These are phyloP conservation scores for Acanthamoeba castellanii DNA, from an alignment of 208 protist species.

Conservation along the genomic window DNA sequence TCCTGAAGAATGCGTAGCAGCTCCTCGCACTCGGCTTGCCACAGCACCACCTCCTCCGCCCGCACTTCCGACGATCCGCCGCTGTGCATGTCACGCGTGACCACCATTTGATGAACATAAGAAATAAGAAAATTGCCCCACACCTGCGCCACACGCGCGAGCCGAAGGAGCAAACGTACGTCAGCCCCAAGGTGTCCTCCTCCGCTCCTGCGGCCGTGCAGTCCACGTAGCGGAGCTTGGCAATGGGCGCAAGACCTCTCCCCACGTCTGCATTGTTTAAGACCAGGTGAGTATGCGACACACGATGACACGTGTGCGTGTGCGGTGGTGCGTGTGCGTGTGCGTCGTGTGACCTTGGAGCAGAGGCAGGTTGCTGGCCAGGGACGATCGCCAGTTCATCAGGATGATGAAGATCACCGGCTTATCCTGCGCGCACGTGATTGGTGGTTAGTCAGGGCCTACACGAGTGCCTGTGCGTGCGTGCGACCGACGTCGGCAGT, in stretches of 20 bases:
- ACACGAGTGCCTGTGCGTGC: neutral
- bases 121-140: too few species aligned
- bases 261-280: too few species aligned
- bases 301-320: neutral
- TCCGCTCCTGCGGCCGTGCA: neutral
- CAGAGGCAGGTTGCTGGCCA: neutral
- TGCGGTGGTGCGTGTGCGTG: neutral
- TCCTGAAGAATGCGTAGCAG: neutral
- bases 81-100: too few species aligned
- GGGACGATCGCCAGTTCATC: conserved; percentile 10
- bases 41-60: neutral
- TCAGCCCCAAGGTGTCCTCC: too few species aligned
- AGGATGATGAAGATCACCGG: neutral
- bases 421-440: neutral
- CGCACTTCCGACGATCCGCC: neutral
- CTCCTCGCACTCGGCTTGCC: conserved; percentile 9
- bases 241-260: neutral
- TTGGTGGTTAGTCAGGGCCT: neutral
- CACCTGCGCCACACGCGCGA: too few species aligned
- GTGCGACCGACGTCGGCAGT: neutral
- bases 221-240: neutral
- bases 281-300: too few species aligned
- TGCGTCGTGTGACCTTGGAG: neutral
- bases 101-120: too few species aligned
- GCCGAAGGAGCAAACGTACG: too few species aligned